Percentiles rank a stretch among this genome's conserved stretches.
These are phyloP conservation scores for Penicillium antarcticum DNA, from an alignment of 495 filamentous ascomycete genomes.

Conservation along the genomic window DNA sequence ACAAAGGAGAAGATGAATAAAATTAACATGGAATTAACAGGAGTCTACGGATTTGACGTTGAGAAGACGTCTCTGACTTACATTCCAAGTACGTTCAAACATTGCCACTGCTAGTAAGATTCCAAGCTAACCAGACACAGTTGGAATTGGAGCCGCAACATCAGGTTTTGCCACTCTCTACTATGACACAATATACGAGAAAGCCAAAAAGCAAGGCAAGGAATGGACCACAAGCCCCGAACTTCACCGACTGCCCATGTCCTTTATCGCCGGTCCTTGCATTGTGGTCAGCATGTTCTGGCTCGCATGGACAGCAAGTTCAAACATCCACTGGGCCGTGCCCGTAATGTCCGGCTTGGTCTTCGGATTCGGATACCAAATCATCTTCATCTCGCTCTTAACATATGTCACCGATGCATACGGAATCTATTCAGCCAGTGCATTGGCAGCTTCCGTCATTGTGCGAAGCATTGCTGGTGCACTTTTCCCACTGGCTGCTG, in stretches of 20 bases:
- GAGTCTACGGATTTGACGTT: slow-evolving; percentile 32
- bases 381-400: slow-evolving; percentile 64
- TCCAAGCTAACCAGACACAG: slow-evolving; percentile 18
- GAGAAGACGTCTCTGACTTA: slow-evolving; percentile 40
- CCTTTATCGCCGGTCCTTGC: slow-evolving; percentile 62
- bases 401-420: slow-evolving; percentile 81
- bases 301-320: slow-evolving; percentile 64
- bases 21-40: slow-evolving; percentile 7
- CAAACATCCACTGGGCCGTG: slow-evolving; percentile 57
- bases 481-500: slow-evolving; percentile 43
- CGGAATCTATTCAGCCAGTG: slow-evolving; percentile 65
- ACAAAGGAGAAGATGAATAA: not conserved
- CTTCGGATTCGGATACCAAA: slow-evolving; percentile 67
- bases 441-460: slow-evolving; percentile 62
- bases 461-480: slow-evolving; percentile 61
- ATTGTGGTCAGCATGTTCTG: slow-evolving; percentile 66
- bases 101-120: not conserved
- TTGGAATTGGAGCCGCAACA: slow-evolving; percentile 34
- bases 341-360: slow-evolving; percentile 61
- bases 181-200: slow-evolving; percentile 53
- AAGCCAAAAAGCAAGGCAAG: slow-evolving; percentile 31
- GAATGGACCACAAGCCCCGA: slow-evolving; percentile 52
- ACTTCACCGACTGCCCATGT: slow-evolving; percentile 61
- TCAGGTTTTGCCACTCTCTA: slow-evolving; percentile 43
- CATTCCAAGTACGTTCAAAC: slow-evolving; percentile 32